Percentiles rank a stretch among this genome's conserved stretches.
These are phyloP conservation scores for Gloeostereum incarnatum DNA, from an alignment of 768 basidiomycete species.

Conservation along the genomic window DNA sequence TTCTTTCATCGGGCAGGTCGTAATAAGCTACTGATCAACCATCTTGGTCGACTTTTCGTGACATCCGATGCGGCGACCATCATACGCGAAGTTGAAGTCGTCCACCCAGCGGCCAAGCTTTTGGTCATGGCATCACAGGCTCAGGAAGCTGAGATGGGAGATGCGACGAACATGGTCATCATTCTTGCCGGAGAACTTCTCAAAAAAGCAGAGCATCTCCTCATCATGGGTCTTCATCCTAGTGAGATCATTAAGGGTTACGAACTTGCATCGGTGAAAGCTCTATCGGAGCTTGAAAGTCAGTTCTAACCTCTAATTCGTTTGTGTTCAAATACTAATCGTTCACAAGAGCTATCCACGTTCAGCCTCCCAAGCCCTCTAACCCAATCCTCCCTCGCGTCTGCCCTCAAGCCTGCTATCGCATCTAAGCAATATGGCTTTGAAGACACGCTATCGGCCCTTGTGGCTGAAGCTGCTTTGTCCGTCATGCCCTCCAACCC, in stretches of 20 bases:
- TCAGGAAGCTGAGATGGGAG: constrained; percentile 98
- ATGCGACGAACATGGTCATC: constrained; percentile 91
- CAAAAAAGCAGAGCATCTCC: constrained; percentile 85
- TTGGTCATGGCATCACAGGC: constrained; percentile 98
- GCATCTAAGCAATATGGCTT: constrained; percentile 97
- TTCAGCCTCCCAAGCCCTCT: constrained; percentile 64
- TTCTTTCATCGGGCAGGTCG: constrained; percentile 44
- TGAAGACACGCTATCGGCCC: constrained; percentile 69
- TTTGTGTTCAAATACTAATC: constrained; percentile 8
- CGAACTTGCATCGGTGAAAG: constrained; percentile 82
- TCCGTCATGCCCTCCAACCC: constrained; percentile 85
- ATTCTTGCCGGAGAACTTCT: constrained; percentile 94
- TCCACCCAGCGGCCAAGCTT: constrained; percentile 98
- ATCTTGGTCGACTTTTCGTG: constrained; percentile 90
- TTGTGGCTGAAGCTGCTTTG: constrained; percentile 91
- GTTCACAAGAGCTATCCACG: constrained; percentile 52
- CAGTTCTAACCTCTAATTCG: constrained; percentile 24
- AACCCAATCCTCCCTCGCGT: constrained; percentile 56
- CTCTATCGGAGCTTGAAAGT: constrained; percentile 87
- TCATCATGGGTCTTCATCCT: constrained; percentile 96
- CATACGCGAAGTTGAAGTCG: constrained; percentile 95
- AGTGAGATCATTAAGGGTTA: constrained; percentile 94
- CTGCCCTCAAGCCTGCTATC: constrained; percentile 83
- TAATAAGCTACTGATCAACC: constrained; percentile 97
- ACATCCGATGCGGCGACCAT: constrained; percentile 99